These are phyloP conservation scores for Beauveria varroae DNA, from an alignment of 2,329 filamentous ascomycete species.

Conservation along the genomic window DNA sequence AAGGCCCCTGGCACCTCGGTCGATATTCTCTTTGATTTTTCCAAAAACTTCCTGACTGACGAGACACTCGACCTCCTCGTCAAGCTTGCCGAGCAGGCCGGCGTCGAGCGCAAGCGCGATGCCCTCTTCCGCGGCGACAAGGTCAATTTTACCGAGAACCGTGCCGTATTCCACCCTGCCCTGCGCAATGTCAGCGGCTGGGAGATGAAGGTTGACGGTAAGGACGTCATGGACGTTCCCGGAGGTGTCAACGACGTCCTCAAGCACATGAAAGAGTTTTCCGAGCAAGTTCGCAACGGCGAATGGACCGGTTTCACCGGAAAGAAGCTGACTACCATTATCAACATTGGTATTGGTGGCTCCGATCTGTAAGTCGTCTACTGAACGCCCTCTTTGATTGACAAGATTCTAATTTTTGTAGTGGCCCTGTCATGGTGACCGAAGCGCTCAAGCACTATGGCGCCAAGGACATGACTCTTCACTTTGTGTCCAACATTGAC, in stretches of 20 bases:
- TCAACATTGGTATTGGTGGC: conserved; percentile 97
- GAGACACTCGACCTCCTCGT: conserved; percentile 83
- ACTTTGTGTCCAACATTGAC: conserved; percentile 99
- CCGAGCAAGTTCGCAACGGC: conserved; percentile 86
- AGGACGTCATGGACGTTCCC: conserved; percentile 84
- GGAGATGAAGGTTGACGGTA: conserved; percentile 76
- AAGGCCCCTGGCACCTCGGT: conserved; percentile 71
- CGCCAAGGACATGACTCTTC: conserved; percentile 74
- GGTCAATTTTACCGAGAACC: conserved; percentile 98
- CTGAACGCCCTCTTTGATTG: conserved; percentile 14
- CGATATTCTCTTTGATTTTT: conserved; percentile 96
- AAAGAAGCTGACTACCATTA: conserved; percentile 91
- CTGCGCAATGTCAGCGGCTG: conserved; percentile 83
- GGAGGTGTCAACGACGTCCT: conserved; percentile 87
- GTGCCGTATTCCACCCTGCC: conserved; percentile 92
- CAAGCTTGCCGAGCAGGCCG: conserved; percentile 85
- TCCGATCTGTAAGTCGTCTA: conserved; percentile 76
- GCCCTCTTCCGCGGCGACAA: conserved; percentile 95
- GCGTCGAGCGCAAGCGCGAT: conserved; percentile 88
- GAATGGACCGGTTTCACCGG: conserved; percentile 96
- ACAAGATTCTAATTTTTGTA: conserved; percentile 30
- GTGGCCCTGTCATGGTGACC: conserved; percentile 96
- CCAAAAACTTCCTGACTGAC: conserved; percentile 95
- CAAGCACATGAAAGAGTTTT: conserved; percentile 97
- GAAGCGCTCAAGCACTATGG: conserved; percentile 96